Evolutionary conservation across 306 rosid genomes (phyloP).

Genomic region (Castanea crenata): DNA sequence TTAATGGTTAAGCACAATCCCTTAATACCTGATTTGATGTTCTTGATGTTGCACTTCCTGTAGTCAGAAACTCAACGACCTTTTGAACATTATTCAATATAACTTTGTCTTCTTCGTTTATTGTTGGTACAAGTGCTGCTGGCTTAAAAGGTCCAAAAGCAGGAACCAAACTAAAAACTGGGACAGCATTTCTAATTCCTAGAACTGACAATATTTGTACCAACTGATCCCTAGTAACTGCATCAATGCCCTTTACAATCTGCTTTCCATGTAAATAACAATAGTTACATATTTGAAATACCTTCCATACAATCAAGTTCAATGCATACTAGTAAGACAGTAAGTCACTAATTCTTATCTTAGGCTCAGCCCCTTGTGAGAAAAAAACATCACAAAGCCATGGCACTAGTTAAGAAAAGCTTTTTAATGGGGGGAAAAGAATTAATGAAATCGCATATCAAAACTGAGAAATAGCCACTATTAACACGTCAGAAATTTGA

Average conservation of each 20-base stretch:
- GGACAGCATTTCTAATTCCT: conserved; percentile 74
- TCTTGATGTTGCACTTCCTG: conserved; percentile 76
- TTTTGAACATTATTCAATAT: conserved; percentile 90
- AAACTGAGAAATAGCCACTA: not conserved
- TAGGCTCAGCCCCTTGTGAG: not conserved
- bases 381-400: not conserved
- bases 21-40: conserved; percentile 62
- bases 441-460: not conserved
- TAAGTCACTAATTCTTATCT: not conserved
- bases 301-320: conserved; percentile 8
- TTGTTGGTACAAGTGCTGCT: conserved; percentile 72
- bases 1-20: conserved; percentile 2
- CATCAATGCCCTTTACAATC: conserved; percentile 98
- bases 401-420: not conserved
- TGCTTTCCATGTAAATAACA: conserved; percentile 35
- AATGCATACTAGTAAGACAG: conserved; percentile 9
- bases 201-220: conserved; percentile 65
- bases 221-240: conserved; percentile 89
- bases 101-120: conserved; percentile 82
- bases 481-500: not conserved
- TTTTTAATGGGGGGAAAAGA: not conserved
- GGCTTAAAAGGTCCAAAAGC: conserved; percentile 74
- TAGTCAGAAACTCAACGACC: conserved; percentile 75
- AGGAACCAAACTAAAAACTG: conserved; percentile 88
- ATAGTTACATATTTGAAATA: conserved; percentile 14